These are phyloP conservation scores for Lactarius sanguifluus DNA, from an alignment of 768 basidiomycete species.

Conservation along the genomic window DNA sequence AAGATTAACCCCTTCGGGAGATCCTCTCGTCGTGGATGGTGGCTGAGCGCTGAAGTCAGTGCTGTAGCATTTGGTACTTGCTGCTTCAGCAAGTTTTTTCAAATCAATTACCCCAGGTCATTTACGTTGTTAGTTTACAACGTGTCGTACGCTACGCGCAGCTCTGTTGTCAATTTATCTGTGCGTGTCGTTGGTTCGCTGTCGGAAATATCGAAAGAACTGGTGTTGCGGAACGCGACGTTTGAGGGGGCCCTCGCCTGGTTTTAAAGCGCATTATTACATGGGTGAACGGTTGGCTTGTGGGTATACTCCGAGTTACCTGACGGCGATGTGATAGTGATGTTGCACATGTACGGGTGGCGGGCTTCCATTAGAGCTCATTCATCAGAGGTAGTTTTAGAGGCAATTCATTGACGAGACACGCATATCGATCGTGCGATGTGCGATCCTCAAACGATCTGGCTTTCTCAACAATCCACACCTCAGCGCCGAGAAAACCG, in stretches of 20 bases:
- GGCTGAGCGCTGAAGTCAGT: background rate
- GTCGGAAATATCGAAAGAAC: background rate
- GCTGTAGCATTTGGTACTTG: slow-evolving; percentile 3
- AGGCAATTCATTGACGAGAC: background rate
- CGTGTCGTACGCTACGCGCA: slow-evolving; percentile 20
- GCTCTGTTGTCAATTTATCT: slow-evolving; percentile 23
- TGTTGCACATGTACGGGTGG: background rate
- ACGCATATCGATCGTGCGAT: background rate
- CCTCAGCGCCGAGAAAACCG: background rate
- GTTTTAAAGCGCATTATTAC: too few species aligned
- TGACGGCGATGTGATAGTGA: too few species aligned
- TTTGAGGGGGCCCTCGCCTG: too few species aligned
- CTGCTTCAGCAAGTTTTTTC: background rate
- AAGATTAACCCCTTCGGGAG: background rate
- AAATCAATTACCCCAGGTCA: slow-evolving; percentile 30
- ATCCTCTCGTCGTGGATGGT: background rate
- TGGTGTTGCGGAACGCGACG: too few species aligned
- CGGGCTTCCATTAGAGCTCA: background rate
- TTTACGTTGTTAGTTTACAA: slow-evolving; percentile 18
- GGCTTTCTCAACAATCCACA: background rate
- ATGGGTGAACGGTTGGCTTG: background rate
- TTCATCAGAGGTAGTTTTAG: background rate
- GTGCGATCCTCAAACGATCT: background rate
- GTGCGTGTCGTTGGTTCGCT: background rate
- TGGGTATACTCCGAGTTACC: too few species aligned